Percentiles rank a stretch among this genome's conserved stretches.
Evolutionary conservation across 805 yeast species (phyloP).

Genomic region (Cyberlindnera galapagoensis): DNA sequence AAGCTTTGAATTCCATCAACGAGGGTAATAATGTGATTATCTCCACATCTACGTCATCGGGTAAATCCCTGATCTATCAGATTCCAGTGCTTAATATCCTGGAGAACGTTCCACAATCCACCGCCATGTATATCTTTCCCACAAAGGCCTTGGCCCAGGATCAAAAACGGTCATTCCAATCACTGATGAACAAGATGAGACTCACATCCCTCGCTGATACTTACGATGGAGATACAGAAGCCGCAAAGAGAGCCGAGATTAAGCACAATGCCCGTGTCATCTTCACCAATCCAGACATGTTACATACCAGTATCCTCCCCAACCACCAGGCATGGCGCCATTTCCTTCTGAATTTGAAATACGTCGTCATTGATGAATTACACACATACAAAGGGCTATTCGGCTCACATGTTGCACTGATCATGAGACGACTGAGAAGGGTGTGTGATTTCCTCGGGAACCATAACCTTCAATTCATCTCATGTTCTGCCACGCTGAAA

Average conservation of each 20-base stretch:
- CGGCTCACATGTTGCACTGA: conserved; percentile 86
- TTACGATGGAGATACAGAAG: conserved; percentile 90
- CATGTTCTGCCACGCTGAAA: conserved; percentile 91
- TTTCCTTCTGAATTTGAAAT: conserved; percentile 57
- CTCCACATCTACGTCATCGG: conserved; percentile 95
- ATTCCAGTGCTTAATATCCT: conserved; percentile 60
- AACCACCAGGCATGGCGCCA: conserved; percentile 66
- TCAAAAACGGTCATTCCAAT: conserved; percentile 75
- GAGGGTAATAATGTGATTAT: conserved; percentile 66
- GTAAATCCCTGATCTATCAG: conserved; percentile 90
- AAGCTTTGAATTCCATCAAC: conserved; percentile 58
- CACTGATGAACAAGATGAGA: conserved; percentile 46
- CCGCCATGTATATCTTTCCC: conserved; percentile 88
- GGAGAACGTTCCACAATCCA: conserved; percentile 35
- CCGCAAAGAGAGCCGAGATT: conserved; percentile 43
- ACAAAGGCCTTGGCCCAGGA: conserved; percentile 98
- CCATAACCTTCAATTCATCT: conserved; percentile 54
- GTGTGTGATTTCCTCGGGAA: conserved; percentile 51
- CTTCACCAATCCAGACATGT: conserved; percentile 92
- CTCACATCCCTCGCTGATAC: conserved; percentile 58
- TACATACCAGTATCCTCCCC: conserved; percentile 82
- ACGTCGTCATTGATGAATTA: conserved; percentile 76
- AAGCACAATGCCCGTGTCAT: conserved; percentile 67
- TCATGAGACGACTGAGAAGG: conserved; percentile 74
- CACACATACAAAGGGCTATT: conserved; percentile 88